Conservation (phyloP, 2,329 filamentous ascomycete species). For the Exserohilum rostratum region DNA sequence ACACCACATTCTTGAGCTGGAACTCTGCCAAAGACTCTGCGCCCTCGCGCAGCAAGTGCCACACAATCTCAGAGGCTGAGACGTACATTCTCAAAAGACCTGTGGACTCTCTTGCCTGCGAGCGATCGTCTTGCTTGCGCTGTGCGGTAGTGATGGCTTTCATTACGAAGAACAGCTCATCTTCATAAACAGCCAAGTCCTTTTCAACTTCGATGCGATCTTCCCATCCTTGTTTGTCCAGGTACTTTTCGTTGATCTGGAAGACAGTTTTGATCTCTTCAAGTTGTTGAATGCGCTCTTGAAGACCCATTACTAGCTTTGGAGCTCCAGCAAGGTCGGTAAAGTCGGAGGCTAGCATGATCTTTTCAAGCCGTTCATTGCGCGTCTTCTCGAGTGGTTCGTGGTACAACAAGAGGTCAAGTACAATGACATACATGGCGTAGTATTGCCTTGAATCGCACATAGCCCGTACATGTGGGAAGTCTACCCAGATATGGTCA, state of each 20-base stretch:
- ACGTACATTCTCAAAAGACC: conserved; percentile 91
- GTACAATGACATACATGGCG: conserved; percentile 95
- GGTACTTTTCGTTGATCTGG: conserved; percentile 84
- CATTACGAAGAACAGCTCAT: conserved; percentile 99
- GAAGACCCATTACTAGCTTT: conserved; percentile 87
- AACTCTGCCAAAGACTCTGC: conserved; percentile 90
- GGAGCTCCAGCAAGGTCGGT: conserved; percentile 94
- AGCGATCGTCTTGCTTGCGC: conserved; percentile 74
- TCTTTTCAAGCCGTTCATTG: conserved; percentile 93
- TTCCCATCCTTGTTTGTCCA: conserved; percentile 90
- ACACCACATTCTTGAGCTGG: conserved; percentile 87
- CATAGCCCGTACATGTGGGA: conserved; percentile 89
- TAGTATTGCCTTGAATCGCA: conserved; percentile 99
- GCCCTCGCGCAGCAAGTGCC: conserved; percentile 89
- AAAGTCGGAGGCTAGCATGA: conserved; percentile 98
- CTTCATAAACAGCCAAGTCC: conserved; percentile 86
- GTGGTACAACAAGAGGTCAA: conserved; percentile 93
- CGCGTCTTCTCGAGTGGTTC: conserved; percentile 98
- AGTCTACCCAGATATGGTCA: conserved; percentile 96
- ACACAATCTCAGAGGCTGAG: conserved; percentile 92
- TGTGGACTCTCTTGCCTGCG: conserved; percentile 69
- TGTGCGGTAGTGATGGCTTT: conserved; percentile 98
- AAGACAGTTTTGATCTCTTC: conserved; percentile 97
- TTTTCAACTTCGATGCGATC: conserved; percentile 87
- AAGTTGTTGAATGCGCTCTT: conserved; percentile 89